Evolutionary conservation across 371 early-diverging fungal species (phyloP).

Genomic region (Batkoa obscura): DNA sequence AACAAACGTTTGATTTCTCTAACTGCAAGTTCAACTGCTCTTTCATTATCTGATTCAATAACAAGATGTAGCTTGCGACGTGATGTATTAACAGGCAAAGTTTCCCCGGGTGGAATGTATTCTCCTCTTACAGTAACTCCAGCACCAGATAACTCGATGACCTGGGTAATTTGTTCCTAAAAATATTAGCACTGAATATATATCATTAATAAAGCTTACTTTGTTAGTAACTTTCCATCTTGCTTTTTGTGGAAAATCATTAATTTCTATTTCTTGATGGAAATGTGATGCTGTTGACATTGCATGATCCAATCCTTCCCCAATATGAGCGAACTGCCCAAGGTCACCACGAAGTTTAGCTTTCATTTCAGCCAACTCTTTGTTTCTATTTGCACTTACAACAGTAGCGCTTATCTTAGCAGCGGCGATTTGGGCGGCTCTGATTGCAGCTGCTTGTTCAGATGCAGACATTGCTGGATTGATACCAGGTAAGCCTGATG

Average conservation of each 20-base stretch:
- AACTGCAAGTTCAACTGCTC: conserved; percentile 78
- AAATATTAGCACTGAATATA: neutral
- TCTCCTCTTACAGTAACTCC: conserved; percentile 88
- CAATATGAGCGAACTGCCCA: neutral
- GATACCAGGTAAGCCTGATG: neutral
- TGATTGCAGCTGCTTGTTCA: conserved; percentile 7
- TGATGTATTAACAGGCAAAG: conserved; percentile 30
- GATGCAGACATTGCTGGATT: neutral
- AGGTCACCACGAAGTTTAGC: conserved; percentile 11
- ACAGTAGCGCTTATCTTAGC: conserved; percentile 23
- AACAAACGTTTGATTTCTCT: conserved; percentile 79
- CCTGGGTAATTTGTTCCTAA: conserved; percentile 71
- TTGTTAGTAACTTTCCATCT: conserved; percentile 90
- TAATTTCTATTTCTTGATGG: conserved; percentile 82
- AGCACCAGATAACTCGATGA: conserved; percentile 78
- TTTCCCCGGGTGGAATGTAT: conserved; percentile 71
- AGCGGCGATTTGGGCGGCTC: conserved; percentile 24
- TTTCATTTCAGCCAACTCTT: conserved; percentile 17
- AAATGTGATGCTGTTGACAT: conserved; percentile 13
- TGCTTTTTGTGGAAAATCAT: conserved; percentile 94
- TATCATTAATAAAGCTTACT: conserved; percentile 16
- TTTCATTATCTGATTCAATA: conserved; percentile 83
- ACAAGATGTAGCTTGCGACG: conserved; percentile 87
- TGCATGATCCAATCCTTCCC: conserved; percentile 6
- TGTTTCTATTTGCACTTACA: conserved; percentile 14